Conservation (phyloP, 1,139 yeast genomes). For the Pichia sp. region DNA sequence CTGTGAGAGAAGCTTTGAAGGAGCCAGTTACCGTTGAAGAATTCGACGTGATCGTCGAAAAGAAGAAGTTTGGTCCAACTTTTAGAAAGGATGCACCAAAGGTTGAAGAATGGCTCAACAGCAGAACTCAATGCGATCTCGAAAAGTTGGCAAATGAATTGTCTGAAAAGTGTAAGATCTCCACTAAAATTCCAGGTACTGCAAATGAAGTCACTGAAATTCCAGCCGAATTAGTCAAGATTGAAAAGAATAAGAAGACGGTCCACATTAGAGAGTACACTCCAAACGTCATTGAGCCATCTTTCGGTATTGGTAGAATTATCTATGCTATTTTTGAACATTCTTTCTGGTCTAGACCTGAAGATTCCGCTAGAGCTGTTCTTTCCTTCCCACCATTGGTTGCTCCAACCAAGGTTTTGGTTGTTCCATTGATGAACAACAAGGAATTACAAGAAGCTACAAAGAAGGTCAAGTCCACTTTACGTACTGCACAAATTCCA, state of each 20-base stretch:
- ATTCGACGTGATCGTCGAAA: constrained; percentile 78
- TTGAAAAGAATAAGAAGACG: constrained; percentile 70
- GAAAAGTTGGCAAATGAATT: constrained; percentile 72
- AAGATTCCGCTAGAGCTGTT: constrained; percentile 68
- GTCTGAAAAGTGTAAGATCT: constrained; percentile 54
- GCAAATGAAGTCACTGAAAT: constrained; percentile 40
- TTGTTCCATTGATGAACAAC: constrained; percentile 89
- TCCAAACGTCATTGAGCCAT: constrained; percentile 98
- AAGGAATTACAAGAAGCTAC: constrained; percentile 75
- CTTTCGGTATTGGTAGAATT: constrained; percentile 98
- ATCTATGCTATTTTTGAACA: constrained; percentile 92
- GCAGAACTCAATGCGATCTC: constrained; percentile 80
- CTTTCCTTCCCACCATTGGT: constrained; percentile 92
- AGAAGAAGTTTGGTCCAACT: constrained; percentile 95
- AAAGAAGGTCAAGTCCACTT: constrained; percentile 55
- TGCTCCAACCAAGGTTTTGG: constrained; percentile 95
- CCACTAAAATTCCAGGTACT: constrained; percentile 35
- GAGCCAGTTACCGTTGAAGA: constrained; percentile 79
- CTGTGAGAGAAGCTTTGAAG: constrained; percentile 84
- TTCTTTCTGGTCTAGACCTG: constrained; percentile 91
- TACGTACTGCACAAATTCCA: constrained; percentile 81
- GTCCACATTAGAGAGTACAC: constrained; percentile 93
- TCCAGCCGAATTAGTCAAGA: constrained; percentile 61
- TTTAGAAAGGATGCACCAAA: constrained; percentile 95
- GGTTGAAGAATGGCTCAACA: constrained; percentile 72